phyloP scores from a whole-genome alignment of 306 rosid species.

The Carpinus viminea region DNA sequence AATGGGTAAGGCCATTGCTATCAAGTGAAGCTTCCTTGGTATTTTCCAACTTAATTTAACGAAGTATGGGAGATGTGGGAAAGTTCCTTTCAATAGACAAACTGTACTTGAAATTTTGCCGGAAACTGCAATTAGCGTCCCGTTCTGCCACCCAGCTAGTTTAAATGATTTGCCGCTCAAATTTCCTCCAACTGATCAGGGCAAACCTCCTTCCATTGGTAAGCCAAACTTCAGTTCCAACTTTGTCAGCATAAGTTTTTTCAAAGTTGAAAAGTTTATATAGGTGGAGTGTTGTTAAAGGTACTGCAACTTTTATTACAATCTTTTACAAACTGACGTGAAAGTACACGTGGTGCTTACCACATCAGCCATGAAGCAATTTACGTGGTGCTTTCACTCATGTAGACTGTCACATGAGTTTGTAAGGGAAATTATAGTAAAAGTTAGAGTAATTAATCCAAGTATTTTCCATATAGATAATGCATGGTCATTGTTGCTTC shows the following conservation, averaged over 20 bases:
- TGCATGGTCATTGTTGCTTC: no score
- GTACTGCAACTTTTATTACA: no score
- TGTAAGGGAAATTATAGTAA: no score
- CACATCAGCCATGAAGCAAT: no score
- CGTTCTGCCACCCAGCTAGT: neutral
- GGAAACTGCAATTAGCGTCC: constrained; percentile 10
- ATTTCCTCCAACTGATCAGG: neutral
- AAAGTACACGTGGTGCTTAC: no score
- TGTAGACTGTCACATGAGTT: no score
- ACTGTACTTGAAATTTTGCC: neutral
- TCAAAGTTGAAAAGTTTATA: neutral
- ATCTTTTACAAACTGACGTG: no score
- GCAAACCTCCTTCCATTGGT: constrained; percentile 2
- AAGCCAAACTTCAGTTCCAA: neutral
- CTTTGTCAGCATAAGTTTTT: neutral
- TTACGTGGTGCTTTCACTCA: no score
- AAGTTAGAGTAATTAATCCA: no score
- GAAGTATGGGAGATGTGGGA: neutral
- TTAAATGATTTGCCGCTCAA: neutral
- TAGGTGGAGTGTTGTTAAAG: neutral
- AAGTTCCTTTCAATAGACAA: neutral
- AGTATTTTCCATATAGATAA: no score
- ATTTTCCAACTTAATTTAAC: neutral
- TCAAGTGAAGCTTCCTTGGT: constrained; percentile 3
- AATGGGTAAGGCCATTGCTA: neutral